Evolutionary conservation across 441 rosid species (phyloP).

Genomic region (Erysimum cheiri): DNA sequence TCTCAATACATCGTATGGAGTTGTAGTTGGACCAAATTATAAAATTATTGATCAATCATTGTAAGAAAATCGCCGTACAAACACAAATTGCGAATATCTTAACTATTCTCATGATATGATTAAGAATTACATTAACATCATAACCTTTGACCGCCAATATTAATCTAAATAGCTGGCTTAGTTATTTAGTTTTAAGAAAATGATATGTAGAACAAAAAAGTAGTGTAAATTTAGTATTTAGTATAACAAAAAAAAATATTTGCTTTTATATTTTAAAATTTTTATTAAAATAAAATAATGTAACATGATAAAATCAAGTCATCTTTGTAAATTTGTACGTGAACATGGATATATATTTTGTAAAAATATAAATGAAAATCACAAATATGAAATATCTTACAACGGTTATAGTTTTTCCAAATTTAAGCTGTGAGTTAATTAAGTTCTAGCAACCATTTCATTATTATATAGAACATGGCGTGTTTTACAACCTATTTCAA

Average conservation of each 20-base stretch:
- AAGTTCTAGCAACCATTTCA: not conserved
- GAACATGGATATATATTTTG: not conserved
- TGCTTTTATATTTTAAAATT: too few relatives aligned
- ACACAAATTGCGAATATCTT: constrained; percentile 9
- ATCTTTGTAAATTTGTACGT: not conserved
- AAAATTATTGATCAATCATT: constrained; percentile 39
- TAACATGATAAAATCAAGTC: not conserved
- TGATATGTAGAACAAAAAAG: too few relatives aligned
- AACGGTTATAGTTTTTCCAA: not conserved
- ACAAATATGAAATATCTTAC: not conserved
- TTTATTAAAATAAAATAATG: not conserved
- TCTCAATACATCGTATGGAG: constrained; percentile 32
- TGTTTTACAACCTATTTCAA: constrained; percentile 12
- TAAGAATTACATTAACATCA: constrained; percentile 1
- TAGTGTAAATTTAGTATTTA: not conserved
- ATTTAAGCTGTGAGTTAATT: not conserved
- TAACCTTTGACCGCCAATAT: constrained; percentile 23
- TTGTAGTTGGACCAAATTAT: constrained; percentile 35
- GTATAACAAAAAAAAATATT: too few relatives aligned
- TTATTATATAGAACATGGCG: constrained; percentile 6
- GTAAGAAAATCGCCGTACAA: constrained; percentile 30
- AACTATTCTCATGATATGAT: constrained; percentile 25
- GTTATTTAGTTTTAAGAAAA: too few relatives aligned
- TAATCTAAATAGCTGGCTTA: constrained; percentile 14
- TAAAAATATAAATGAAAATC: not conserved